Evolutionary conservation across 768 basidiomycete genomes (phyloP).

Genomic region (Hypsizygus marmoreus): DNA sequence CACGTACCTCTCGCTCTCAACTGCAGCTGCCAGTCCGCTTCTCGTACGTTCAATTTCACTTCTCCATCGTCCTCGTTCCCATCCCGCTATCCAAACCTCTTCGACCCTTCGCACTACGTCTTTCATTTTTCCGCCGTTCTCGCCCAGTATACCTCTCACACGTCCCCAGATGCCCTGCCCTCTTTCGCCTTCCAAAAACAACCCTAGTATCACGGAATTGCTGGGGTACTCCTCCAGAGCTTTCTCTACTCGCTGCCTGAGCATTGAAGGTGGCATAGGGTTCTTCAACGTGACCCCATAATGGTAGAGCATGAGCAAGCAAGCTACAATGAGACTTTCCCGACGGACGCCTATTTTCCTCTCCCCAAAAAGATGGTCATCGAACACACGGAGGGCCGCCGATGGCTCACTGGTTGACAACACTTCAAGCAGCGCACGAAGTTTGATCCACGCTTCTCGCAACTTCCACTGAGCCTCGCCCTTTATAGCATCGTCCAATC

Average conservation of each 20-base stretch:
- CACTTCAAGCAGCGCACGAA: constrained; percentile 67
- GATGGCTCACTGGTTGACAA: constrained; percentile 45
- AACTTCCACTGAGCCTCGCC: constrained; percentile 48
- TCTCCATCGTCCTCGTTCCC: constrained; percentile 74
- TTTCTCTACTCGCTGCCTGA: constrained; percentile 57
- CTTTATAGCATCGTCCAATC: constrained; percentile 53
- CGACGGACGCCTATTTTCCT: constrained; percentile 30
- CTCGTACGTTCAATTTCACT: constrained; percentile 72
- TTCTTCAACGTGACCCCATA: constrained; percentile 56
- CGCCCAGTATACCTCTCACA: constrained; percentile 58
- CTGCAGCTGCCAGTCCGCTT: constrained; percentile 59
- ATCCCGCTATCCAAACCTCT: constrained; percentile 81
- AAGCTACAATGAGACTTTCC: constrained; percentile 61
- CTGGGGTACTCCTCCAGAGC: constrained; percentile 61
- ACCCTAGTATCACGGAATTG: constrained; percentile 71
- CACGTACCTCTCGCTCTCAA: constrained; percentile 67
- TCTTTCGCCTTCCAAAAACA: constrained; percentile 77
- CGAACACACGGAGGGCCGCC: constrained; percentile 44
- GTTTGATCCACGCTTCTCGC: constrained; percentile 64
- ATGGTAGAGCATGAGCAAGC: constrained; percentile 62
- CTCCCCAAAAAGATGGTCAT: constrained; percentile 26
- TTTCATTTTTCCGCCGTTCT: constrained; percentile 49
- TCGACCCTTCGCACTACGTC: constrained; percentile 57
- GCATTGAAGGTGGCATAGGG: constrained; percentile 55
- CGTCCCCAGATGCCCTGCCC: constrained; percentile 81